Base-by-base conservation (phyloP, 108 stramenopile species). In the Cylindrotheca closterium region DNA sequence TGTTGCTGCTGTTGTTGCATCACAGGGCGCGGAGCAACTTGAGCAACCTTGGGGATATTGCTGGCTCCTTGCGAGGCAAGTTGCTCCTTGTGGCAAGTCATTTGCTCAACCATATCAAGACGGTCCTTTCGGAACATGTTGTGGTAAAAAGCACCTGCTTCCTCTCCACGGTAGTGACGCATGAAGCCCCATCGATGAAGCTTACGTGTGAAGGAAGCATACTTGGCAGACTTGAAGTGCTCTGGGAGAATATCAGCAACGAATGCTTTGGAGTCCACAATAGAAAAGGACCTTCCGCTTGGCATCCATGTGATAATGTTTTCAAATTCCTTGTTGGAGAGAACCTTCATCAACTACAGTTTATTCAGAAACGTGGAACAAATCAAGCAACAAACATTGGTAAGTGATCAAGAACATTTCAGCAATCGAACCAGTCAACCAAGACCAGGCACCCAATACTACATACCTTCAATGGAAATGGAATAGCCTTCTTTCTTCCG, bases 101-200 rank as follows among this genome's bases (percentile, higher is more conserved):
- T 77, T 32, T 70, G 26, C 24, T 70, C 75, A 0, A 47, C 56
- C 15, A 76, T 64, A 51, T 81, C 80, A 1, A 69, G 45, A 3
- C 67, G 61, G 30, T 67, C 81, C 47, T 60, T 68, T 33, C 63
- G 73, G 54, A 82, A 82, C 48, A 60, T 33, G 50, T 82, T 67
- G 72, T 82, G 81, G 51, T 71, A 82, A 46, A 68, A 82, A 19
- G 77, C 73, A 5, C 81, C 77, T 24, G 74, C 46, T 64, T 82
- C 81, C 23, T 70, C 67, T 15, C 81, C 81, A 18, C 63, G 17
- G 25, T 64, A 64, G 45, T 77, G 62, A 18, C 73, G 61, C 52
- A 63, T 47, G 60, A 82, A 82, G 1, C 81, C 81, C 81, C 81
- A 83, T 17, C 81, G 81, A 64, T 83, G 77, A 7, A 83, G 31